Base-by-base conservation (phyloP, 306 rosid species). In the Pachyrhizus erosus region DNA sequence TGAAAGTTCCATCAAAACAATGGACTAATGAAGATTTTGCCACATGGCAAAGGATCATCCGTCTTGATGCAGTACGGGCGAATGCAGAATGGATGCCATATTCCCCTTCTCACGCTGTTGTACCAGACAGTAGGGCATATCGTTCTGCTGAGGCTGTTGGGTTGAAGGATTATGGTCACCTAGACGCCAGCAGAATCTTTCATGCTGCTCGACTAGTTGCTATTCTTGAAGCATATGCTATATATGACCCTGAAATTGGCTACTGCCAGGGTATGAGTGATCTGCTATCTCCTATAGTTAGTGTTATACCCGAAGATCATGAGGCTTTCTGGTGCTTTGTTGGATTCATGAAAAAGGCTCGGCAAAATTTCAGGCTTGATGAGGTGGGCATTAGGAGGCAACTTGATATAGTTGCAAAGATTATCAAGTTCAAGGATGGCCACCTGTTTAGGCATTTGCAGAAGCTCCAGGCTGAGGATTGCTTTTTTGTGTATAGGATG, bases 251-350 rank as follows among this genome's bases (percentile, higher is more conserved):
- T 42, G 99, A 96, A 90, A 96, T 96, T 77, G 99, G 99, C 61
- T 96, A 96, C 89, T 96, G 99, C 87, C 99, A 96, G 87, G 99
- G 99, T 27, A 96, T 96, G 99, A 96, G 99, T 29, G 99, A 96
- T 89, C 89, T 96, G 27, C 96, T 96, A 58, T 96, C 99, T 69
- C 99, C 99, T 45, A 96, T 96, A 78, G 82, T 91, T 83, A 65
- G 92, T 70, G 97, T 96, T 43, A 83, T 96, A 62, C 70, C 92
- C 0, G 99, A 96, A 49, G 98, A 96, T 88, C 94, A 92, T 0
- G 99, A 93, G 83, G 99, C 99, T 45, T 96, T 96, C 92, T 96
- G 99, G 99, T 96, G 99, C 86, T 96, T 96, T 84, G 99, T 92
- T 75, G 99, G 99, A 78, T 96, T 96, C 89, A 96, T 96, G 99